These are phyloP conservation scores for Hippophae gyantsensis DNA, from an alignment of 306 rosid species.

Conservation along the genomic window DNA sequence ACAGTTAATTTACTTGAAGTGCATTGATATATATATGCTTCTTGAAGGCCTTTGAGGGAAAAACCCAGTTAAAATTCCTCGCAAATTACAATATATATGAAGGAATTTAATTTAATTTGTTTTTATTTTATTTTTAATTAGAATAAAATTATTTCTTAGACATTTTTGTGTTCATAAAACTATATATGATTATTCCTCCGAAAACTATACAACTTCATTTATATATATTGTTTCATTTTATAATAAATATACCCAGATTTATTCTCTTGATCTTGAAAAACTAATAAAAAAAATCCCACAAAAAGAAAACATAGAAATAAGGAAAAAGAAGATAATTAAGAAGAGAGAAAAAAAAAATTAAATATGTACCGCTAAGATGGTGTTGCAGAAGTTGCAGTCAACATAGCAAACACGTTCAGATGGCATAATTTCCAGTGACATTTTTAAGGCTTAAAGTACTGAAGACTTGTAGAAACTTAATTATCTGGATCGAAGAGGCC, in stretches of 20 bases:
- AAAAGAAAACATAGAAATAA: neutral
- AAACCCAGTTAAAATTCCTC: constrained; percentile 35
- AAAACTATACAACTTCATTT: constrained; percentile 1
- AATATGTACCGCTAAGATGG: constrained; percentile 88
- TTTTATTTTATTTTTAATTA: neutral
- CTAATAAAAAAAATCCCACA: neutral
- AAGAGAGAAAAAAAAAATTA: constrained; percentile 14
- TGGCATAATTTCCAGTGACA: constrained; percentile 91
- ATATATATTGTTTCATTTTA: constrained; percentile 1
- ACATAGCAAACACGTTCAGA: constrained; percentile 98
- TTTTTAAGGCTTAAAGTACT: constrained; percentile 17
- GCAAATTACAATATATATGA: constrained; percentile 31
- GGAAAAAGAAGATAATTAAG: constrained; percentile 4
- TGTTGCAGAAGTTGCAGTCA: constrained; percentile 99
- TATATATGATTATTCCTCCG: neutral
- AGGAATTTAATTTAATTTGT: constrained; percentile 6
- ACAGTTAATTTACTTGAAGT: neutral
- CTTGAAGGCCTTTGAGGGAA: constrained; percentile 9
- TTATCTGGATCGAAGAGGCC: constrained; percentile 17
- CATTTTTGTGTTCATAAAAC: neutral
- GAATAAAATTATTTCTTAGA: neutral
- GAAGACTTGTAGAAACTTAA: constrained; percentile 2
- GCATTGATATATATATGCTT: too few relatives aligned
- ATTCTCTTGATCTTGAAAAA: constrained; percentile 35
- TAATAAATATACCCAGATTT: constrained; percentile 7